Base-by-base conservation (phyloP, 2,329 filamentous ascomycete genomes). In the Penicillium janthinellum region DNA sequence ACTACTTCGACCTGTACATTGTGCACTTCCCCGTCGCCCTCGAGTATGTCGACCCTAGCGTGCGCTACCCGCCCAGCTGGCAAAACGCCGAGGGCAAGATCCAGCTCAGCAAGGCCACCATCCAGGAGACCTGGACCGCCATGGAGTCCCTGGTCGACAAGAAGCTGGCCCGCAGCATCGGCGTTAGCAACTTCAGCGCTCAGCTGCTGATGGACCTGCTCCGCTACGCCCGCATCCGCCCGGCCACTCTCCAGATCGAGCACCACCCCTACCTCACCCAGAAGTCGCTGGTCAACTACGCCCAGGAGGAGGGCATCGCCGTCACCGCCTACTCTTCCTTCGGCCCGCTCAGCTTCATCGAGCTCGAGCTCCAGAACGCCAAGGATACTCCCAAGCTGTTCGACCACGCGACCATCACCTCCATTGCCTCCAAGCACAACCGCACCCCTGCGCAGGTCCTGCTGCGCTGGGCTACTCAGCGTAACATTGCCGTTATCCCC, bases 231-330 rank as follows among this genome's bases (percentile, higher is more conserved):
- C 86, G 84, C 70, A 85, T 92, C 77, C 83, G 83, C 47, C 90
- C 91, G 8, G 89, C 90, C 41, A 88, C 89, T 42, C 87, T 95
- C 61, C 92, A 96, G 83, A 88, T 96, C 77, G 91, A 96, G 83
- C 90, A 94, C 81, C 92, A 96, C 83, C 91, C 91, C 28, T 95
- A 93, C 84, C 86, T 94, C 60, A 88, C 90, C 62, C 91, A 96
- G 83, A 77, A 82, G 60, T 83, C 87, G 56, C 85, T 96, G 54
- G 75, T 95, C 70, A 80, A 86, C 70, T 86, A 91, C 54, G 89
- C 88, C 69, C 83, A 89, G 80, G 78, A 81, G 56, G 84, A 92
- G 79, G 86, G 86, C 61, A 88, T 96, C 69, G 82, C 83, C 67
- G 84, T 96, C 58, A 95, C 91, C 3, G 91, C 90, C 53, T 96